Base-by-base conservation (phyloP, 2,329 filamentous ascomycete species). In the Trichoderma pleuroti region DNA sequence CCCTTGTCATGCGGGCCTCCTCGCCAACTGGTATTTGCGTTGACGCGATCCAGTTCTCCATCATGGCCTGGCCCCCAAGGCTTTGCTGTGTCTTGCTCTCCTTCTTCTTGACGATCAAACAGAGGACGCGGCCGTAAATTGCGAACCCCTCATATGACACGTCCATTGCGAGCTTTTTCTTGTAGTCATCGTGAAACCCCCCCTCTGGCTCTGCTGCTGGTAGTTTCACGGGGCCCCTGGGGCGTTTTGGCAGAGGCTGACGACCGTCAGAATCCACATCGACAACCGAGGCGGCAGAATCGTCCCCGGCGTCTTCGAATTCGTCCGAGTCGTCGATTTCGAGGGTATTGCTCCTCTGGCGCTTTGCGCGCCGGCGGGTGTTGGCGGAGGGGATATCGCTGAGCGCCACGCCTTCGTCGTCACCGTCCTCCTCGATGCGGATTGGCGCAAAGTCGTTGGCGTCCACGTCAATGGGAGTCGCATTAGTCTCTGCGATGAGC, bases 121-220 rank as follows among this genome's bases (percentile, higher is more conserved):
- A 98, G 30, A 99, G 84, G 60, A 97, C 93, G 75, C 93, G 92
- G 12, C 96, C 94, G 82, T 97, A 97, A 77, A 99, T 98, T 76
- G 92, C 93, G 82, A 98, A 98, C 10, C 96, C 95, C 77, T 98
- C 94, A 81, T 98, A 99, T 16, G 90, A 91, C 30, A 95, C 96
- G 72, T 92, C 91, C 84, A 98, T 88, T 24, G 87, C 88, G 75
- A 97, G 83, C 80, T 98, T 98, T 84, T 99, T 98, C 82, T 98
- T 97, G 77, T 97, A 92, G 70, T 92, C 90, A 11, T 80, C 79
- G 21, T 78, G 78, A 70, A 81, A 28, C 77, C 77, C 60, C 28
- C 65, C 65, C 54, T 68, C 65, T 28, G 68, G 72, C 62, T 77
- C 76, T 39, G 74, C 76, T 39, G 74, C 74, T 61, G 77, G 78